phyloP scores from a whole-genome alignment of 202 grass and related monocot genomes.

The Hordeum pubiflorum region DNA sequence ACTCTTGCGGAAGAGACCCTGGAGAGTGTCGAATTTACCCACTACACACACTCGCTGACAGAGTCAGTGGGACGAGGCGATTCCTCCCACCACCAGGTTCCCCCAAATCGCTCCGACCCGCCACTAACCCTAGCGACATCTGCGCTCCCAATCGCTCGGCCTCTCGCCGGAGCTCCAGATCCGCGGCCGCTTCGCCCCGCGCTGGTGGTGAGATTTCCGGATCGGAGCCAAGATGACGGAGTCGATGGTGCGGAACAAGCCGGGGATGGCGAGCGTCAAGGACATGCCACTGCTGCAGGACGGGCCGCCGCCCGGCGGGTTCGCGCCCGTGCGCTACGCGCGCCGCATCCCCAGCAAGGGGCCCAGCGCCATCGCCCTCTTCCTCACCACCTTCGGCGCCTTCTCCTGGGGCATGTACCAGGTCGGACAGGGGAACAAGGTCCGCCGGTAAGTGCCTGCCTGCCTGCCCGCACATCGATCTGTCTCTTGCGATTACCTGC shows the following conservation, averaged over 20 bases:
- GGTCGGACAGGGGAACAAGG: slow-evolving; percentile 92
- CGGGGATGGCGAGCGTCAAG: slow-evolving; percentile 89
- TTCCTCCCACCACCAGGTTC: background rate
- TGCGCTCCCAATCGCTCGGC: background rate
- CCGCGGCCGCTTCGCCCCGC: background rate
- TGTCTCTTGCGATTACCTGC: background rate
- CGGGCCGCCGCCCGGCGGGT: slow-evolving; percentile 83
- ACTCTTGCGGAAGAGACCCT: background rate
- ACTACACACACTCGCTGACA: background rate
- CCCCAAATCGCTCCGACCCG: slow-evolving; percentile 1
- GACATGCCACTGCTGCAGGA: slow-evolving; percentile 96
- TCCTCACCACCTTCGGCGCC: slow-evolving; percentile 67
- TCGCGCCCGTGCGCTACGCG: slow-evolving; percentile 83
- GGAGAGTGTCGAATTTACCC: background rate
- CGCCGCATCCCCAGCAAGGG: slow-evolving; percentile 84
- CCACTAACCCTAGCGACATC: slow-evolving; percentile 27
- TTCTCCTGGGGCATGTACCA: slow-evolving; percentile 96
- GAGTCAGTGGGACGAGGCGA: background rate
- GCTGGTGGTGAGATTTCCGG: background rate
- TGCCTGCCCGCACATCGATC: background rate
- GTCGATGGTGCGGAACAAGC: slow-evolving; percentile 77
- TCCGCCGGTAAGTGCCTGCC: slow-evolving; percentile 56
- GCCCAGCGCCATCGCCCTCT: slow-evolving; percentile 68
- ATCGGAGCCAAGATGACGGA: slow-evolving; percentile 73
- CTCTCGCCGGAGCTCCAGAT: slow-evolving; percentile 18